Percentiles rank a stretch among this genome's conserved stretches.
Conservation (phyloP, 176 grass and related monocot species). For the Echinochloa phyllopogon region DNA sequence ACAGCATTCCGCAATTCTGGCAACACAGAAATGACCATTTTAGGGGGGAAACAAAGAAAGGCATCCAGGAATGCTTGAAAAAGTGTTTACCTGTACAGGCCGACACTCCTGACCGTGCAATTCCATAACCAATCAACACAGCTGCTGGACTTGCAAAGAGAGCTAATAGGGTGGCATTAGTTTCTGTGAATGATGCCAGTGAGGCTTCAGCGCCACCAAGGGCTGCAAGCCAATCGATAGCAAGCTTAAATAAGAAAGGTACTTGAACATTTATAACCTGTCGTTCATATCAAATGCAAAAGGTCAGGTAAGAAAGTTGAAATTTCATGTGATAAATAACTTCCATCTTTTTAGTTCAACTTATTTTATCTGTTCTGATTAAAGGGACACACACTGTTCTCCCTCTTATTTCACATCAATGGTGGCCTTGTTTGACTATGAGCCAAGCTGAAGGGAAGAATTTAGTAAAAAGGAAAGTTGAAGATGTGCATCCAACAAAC, state of each 20-base stretch:
- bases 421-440: conserved; percentile 18
- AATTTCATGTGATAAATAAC: conserved; percentile 14
- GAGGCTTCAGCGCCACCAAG: conserved; percentile 68
- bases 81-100: conserved; percentile 79
- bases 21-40: conserved; percentile 44
- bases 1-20: conserved; percentile 91
- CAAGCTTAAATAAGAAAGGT: conserved; percentile 98
- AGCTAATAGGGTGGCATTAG: conserved; percentile 95
- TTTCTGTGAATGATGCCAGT: conserved; percentile 84
- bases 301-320: conserved; percentile 45
- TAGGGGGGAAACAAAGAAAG: not conserved
- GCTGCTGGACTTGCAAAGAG: conserved; percentile 95
- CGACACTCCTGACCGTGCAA: conserved; percentile 89
- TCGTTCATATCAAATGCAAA: conserved; percentile 50
- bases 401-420: conserved; percentile 20
- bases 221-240: conserved; percentile 92
- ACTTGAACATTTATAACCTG: conserved; percentile 99
- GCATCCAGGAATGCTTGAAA: not conserved
- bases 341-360: conserved; percentile 30
- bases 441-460: not conserved
- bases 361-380: conserved; percentile 9
- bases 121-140: conserved; percentile 97
- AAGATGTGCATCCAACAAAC: conserved; percentile 13
- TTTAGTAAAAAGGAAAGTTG: not conserved
- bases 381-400: not conserved